Conservation (phyloP, 2,329 filamentous ascomycete genomes). For the Sarocladium oryzae region DNA sequence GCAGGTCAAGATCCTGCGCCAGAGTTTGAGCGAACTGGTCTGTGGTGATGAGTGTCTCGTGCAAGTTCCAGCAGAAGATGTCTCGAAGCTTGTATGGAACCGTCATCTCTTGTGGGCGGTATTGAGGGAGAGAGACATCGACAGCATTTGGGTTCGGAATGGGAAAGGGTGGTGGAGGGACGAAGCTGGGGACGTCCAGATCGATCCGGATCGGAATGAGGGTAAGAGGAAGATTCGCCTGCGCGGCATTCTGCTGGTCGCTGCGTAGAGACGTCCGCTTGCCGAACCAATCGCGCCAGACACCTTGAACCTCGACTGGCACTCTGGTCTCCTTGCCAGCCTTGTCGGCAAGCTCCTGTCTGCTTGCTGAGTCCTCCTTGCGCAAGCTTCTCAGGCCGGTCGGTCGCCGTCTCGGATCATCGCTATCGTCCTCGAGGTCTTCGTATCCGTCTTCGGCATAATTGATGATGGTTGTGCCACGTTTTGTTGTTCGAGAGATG, state of each 20-base stretch:
- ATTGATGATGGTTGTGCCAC: conserved; percentile 93
- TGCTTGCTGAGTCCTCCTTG: conserved; percentile 62
- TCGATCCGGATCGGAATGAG: conserved; percentile 96
- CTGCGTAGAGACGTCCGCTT: conserved; percentile 53
- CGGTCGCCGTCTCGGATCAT: conserved; percentile 68
- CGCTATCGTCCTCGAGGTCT: conserved; percentile 66
- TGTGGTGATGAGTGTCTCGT: conserved; percentile 88
- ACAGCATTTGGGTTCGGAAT: conserved; percentile 54
- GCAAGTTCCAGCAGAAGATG: conserved; percentile 95
- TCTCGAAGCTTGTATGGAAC: conserved; percentile 86
- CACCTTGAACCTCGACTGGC: conserved; percentile 80
- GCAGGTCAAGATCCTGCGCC: conserved; percentile 89
- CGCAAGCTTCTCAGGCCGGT: conserved; percentile 79
- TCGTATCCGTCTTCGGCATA: conserved; percentile 96
- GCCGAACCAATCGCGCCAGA: conserved; percentile 95
- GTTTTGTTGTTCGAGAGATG: conserved; percentile 82
- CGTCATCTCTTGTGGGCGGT: conserved; percentile 71
- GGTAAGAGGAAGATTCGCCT: conserved; percentile 75
- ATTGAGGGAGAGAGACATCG: conserved; percentile 70
- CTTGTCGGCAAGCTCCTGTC: conserved; percentile 63
- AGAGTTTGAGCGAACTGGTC: conserved; percentile 91
- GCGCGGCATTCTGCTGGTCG: conserved; percentile 55
- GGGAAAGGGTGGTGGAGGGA: conserved; percentile 55
- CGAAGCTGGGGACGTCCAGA: conserved; percentile 77
- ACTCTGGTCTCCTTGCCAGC: conserved; percentile 73